Base-by-base conservation (phyloP, 495 filamentous ascomycete species). In the Thermochaetoides thermophila region DNA sequence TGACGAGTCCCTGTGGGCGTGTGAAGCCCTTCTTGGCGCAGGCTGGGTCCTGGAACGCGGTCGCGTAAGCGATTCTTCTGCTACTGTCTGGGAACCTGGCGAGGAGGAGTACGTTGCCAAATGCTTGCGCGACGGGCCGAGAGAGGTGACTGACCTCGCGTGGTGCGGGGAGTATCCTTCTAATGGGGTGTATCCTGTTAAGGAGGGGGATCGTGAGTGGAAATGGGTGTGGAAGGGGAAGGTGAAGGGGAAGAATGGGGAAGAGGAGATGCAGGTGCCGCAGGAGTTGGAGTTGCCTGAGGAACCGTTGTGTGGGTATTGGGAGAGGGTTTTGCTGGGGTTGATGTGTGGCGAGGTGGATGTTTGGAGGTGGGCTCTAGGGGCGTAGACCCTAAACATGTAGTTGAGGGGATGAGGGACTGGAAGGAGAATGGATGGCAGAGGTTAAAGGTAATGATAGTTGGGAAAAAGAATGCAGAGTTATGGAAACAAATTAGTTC, bases 231-330 rank as follows among this genome's bases (percentile, higher is more conserved):
- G 34, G n/a, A 27, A 35, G 1, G 33, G 36, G 10, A 20, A 16
- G 11, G 38, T 32, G 2, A 33, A 34, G 30, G 41, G 42, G 3
- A 29, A 26, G 2, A 33, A 34, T 27, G 41, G 42, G 3, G 31
- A 26, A 7, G 41, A 43, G 1, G 13, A 15, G 20, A 21, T 17
- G 9, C 37, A 37, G 39, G 37, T 52, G 20, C 51, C 51, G 12
- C 42, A 50, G 25, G 12, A 23, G 7, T 20, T 30, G 24, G 40
- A 29, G 29, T 29, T 52, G 20, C 37, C 35, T 0, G 50, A 56
- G 44, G 53, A 56, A 40, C 50, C 50, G 24, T 6, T 54, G 31
- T 37, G 43, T 0, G 53, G 53, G 10, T 52, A 46, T 21, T 55
- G 52, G 53, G 53, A 56, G 28, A 28, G 50, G 27, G 44, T 41